Conservation (phyloP, 805 yeast species). For the Myxozyma lipomycoides region DNA sequence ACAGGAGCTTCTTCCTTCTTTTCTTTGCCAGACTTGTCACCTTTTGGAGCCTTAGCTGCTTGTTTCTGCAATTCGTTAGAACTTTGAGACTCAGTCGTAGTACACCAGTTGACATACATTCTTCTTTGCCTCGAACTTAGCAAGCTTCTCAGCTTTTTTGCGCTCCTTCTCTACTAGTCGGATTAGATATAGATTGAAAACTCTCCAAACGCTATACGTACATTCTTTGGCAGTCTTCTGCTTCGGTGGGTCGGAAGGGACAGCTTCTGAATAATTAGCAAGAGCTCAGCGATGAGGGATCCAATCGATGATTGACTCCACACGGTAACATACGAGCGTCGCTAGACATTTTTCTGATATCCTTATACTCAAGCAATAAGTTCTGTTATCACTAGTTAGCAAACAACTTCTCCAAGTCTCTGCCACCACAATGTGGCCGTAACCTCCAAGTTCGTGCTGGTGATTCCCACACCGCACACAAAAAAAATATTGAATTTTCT, state of each 20-base stretch:
- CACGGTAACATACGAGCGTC: constrained; percentile 6
- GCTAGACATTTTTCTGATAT: constrained; percentile 12
- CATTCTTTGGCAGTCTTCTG: constrained; percentile 32
- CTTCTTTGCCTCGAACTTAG: constrained; percentile 83
- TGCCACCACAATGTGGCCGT: too few relatives aligned
- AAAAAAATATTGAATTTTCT: too few relatives aligned
- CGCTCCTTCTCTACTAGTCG: constrained; percentile 78
- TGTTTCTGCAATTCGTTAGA: constrained; percentile 35
- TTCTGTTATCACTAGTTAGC: too few relatives aligned
- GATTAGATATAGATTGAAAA: too few relatives aligned
- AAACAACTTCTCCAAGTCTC: too few relatives aligned
- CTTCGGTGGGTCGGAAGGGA: constrained; percentile 16
- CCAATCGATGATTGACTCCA: background rate
- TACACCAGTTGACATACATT: constrained; percentile 38
- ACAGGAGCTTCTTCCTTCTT: constrained; percentile 63
- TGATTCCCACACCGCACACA: too few relatives aligned
- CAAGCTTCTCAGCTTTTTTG: constrained; percentile 85
- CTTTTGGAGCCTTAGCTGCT: constrained; percentile 45
- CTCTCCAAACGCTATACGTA: constrained; percentile 11
- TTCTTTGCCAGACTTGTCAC: constrained; percentile 44
- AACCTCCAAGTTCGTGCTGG: too few relatives aligned
- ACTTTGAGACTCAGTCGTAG: background rate
- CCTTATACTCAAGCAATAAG: too few relatives aligned
- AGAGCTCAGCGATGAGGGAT: background rate
- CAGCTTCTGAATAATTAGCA: constrained; percentile 1